Base-by-base conservation (phyloP, 148 eudicot species). In the Agrostemma githago region DNA sequence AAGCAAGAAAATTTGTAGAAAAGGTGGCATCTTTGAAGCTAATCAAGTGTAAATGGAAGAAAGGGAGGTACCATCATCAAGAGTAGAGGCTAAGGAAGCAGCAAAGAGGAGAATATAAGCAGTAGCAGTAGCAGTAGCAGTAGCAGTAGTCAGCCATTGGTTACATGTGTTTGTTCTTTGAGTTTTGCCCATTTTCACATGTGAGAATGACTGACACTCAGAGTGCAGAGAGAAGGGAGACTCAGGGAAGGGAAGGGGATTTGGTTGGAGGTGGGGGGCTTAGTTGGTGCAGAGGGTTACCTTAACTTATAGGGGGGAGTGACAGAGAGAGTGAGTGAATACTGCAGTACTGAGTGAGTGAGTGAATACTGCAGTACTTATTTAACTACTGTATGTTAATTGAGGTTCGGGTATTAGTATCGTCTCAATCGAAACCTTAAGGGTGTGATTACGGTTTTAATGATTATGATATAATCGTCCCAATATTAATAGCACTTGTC, bases 21-120 rank as follows among this genome's bases (percentile, higher is more conserved):
- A 26, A 26, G 34, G 34, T 26, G 34, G 34, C 34, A 10, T 8
- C 14, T 51, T 51, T 10, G 11, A 11, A 51, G 56, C 56, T 51
- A 51, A 12, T 51, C 14, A 51, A 51, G 56, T 12, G 16, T 9
- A 51, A 51, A 26, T 26, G 34, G 34, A 26, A 26, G 1, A 26
- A 26, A 26, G 34, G 34, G 34, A 26, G 34, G 14, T 76, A 80
- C 83, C 83, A 17, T 80, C 83, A 60, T 80, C 83, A 60, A 60
- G 16, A 72, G 79, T 56, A 48, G 76, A 67, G 51, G 58, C 63
- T 3, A 66, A 58, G 6, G 12, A 34, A n/a, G 65, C 1, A 66
- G 41, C 66, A 57, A 56, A n/a, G 15, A 79, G 68, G 16, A 78
- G 60, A 19, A 72, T 9, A 10, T 3, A 59, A 10, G 37, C 66